Conservation (phyloP, 352 stramenopile genomes). For the Phytophthora fragariaefolia region DNA sequence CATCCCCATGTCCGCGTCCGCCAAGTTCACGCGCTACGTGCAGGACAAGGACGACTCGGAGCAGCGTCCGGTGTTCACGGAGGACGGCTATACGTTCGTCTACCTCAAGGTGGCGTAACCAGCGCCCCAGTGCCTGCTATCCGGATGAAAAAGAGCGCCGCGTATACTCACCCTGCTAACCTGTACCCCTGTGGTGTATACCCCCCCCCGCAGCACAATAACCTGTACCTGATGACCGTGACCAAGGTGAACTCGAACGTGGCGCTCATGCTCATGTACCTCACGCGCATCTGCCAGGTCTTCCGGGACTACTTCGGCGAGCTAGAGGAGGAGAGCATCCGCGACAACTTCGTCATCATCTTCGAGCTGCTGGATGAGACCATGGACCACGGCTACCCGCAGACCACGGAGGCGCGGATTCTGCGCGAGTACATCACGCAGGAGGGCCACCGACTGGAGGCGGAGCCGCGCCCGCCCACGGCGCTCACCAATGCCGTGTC, state of each 20-base stretch:
- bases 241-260: constrained; percentile 99
- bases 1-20: constrained; percentile 94
- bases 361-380: constrained; percentile 99
- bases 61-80: constrained; percentile 94
- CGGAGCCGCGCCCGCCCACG: constrained; percentile 92
- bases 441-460: constrained; percentile 95
- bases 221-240: constrained; percentile 98
- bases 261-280: constrained; percentile 94
- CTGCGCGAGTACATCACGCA: constrained; percentile 97
- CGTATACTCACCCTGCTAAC: no score
- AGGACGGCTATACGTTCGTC: constrained; percentile 94
- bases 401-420: constrained; percentile 92
- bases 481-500: constrained; percentile 99
- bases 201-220: constrained; percentile 93
- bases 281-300: constrained; percentile 93
- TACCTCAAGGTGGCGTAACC: constrained; percentile 97
- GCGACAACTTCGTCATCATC: constrained; percentile 99
- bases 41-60: constrained; percentile 95
- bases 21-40: constrained; percentile 93
- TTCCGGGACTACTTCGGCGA: constrained; percentile 99
- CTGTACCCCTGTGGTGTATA: no score
- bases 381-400: constrained; percentile 99
- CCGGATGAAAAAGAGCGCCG: no score
- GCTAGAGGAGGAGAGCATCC: constrained; percentile 99
- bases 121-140: no score